Evolutionary conservation across 805 yeast species (phyloP).

Genomic region (Hanseniaspora guilliermondii): DNA sequence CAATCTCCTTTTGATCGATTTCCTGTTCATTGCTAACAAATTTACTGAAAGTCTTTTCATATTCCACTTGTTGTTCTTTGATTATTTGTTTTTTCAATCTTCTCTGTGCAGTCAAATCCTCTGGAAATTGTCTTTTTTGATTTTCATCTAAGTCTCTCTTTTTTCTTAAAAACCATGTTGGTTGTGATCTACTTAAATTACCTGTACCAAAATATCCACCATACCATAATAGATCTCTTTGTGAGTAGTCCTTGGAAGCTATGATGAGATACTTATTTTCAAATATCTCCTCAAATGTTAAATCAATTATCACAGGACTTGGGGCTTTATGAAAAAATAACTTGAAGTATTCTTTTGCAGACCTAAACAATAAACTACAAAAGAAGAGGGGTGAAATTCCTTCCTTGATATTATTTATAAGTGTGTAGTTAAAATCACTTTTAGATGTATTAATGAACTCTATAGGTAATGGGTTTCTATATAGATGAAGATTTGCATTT

Average conservation of each 20-base stretch:
- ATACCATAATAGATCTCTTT: constrained; percentile 56
- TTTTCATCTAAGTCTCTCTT: constrained; percentile 35
- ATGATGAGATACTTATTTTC: neutral
- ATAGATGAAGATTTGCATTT: neutral
- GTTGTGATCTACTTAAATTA: constrained; percentile 74
- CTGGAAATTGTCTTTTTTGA: constrained; percentile 33
- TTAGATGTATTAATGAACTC: constrained; percentile 48
- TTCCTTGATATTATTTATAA: constrained; percentile 37
- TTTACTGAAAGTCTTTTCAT: constrained; percentile 40
- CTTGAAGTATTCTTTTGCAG: neutral
- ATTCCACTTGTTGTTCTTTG: constrained; percentile 52
- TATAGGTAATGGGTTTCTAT: constrained; percentile 29
- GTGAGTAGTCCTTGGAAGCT: constrained; percentile 18
- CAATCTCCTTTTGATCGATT: constrained; percentile 28
- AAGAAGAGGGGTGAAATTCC: constrained; percentile 5
- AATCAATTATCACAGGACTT: constrained; percentile 25
- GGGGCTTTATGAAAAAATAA: constrained; percentile 17
- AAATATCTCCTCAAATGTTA: constrained; percentile 28
- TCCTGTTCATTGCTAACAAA: constrained; percentile 7
- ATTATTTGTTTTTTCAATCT: constrained; percentile 60
- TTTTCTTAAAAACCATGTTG: constrained; percentile 65
- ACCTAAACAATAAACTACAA: neutral
- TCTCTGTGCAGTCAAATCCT: constrained; percentile 64
- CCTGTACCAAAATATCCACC: constrained; percentile 94
- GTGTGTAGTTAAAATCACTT: constrained; percentile 13